phyloP scores from a whole-genome alignment of 768 basidiomycete genomes.

The Boletus vinaceobasis region DNA sequence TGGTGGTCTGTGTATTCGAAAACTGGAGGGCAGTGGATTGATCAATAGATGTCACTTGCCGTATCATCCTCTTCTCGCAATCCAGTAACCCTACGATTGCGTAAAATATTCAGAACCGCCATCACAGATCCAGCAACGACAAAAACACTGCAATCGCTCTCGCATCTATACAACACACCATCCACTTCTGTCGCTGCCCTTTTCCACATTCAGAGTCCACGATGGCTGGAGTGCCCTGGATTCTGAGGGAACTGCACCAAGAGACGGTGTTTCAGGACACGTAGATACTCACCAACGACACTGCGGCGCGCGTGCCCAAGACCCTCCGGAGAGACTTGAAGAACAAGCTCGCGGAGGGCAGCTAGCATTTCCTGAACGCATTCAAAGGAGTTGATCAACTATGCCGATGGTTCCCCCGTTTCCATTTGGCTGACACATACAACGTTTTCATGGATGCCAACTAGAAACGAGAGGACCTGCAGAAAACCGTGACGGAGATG shows the following conservation, averaged over 20 bases:
- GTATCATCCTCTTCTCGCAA: slow-evolving; percentile 40
- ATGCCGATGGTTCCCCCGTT: slow-evolving; percentile 27
- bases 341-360: slow-evolving; percentile 74
- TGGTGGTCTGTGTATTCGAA: not conserved
- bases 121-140: slow-evolving; percentile 74
- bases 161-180: slow-evolving; percentile 61
- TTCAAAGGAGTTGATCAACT: slow-evolving; percentile 91
- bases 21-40: too few species aligned
- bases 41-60: slow-evolving; percentile 16
- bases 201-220: slow-evolving; percentile 8
- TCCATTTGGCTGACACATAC: not conserved
- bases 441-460: not conserved
- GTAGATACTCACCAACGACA: slow-evolving; percentile 50
- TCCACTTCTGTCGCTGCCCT: slow-evolving; percentile 18
- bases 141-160: slow-evolving; percentile 81
- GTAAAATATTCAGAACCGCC: slow-evolving; percentile 82
- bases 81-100: slow-evolving; percentile 82
- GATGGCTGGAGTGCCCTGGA: slow-evolving; percentile 27
- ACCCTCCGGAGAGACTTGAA: slow-evolving; percentile 85
- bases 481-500: slow-evolving; percentile 79
- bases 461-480: slow-evolving; percentile 82
- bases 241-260: slow-evolving; percentile 6
- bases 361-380: slow-evolving; percentile 75
- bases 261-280: slow-evolving; percentile 10
- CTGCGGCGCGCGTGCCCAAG: slow-evolving; percentile 71